Percentiles rank a stretch among this genome's conserved stretches.
Conservation (phyloP, 805 yeast species). For the Metschnikowia vanudenii region DNA sequence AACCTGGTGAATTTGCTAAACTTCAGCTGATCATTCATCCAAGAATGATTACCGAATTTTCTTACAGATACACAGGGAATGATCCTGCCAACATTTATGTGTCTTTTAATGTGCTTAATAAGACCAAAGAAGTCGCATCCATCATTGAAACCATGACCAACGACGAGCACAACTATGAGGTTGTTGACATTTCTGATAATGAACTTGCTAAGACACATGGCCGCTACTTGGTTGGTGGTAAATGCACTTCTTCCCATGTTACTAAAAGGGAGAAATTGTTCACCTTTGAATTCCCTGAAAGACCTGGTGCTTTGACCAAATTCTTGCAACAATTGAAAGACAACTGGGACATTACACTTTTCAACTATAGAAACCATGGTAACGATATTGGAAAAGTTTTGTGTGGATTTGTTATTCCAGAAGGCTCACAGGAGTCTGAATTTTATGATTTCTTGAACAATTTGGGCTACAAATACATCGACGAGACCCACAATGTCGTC, state of each 20-base stretch:
- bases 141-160: conserved; percentile 59
- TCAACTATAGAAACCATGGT: conserved; percentile 97
- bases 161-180: conserved; percentile 61
- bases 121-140: conserved; percentile 66
- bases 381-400: conserved; percentile 90
- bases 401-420: conserved; percentile 87
- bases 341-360: conserved; percentile 89
- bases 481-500: conserved; percentile 85
- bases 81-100: conserved; percentile 76
- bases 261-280: conserved; percentile 74
- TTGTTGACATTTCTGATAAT: conserved; percentile 83
- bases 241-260: conserved; percentile 43
- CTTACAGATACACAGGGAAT: conserved; percentile 68
- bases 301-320: conserved; percentile 88
- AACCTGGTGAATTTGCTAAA: conserved; percentile 83
- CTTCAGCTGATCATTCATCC: conserved; percentile 80
- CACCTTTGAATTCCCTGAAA: conserved; percentile 93
- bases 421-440: conserved; percentile 54
- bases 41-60: conserved; percentile 89
- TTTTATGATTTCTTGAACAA: conserved; percentile 67
- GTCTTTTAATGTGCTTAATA: conserved; percentile 79
- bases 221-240: conserved; percentile 93
- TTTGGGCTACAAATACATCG: conserved; percentile 73
- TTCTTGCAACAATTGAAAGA: conserved; percentile 70
- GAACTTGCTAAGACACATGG: conserved; percentile 97